Evolutionary conservation across 345 rosid genomes (phyloP), one percentile per base, ranked within the genome.

Genomic region (Boechera divaricarpa): DNA sequence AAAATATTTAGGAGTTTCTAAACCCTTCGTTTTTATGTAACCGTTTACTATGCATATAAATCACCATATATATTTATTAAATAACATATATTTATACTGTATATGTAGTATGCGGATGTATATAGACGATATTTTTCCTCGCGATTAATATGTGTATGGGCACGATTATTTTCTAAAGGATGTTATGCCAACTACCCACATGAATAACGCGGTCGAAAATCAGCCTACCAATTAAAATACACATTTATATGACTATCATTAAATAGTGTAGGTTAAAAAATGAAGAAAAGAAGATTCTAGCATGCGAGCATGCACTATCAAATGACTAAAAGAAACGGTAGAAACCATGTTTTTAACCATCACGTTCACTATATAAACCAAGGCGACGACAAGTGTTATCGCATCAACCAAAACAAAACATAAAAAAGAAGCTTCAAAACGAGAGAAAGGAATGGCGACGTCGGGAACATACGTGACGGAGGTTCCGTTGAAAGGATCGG

Each of bases 391-490:
- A 8, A 54, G 59, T 6, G 11, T 16, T 67, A 7, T 48, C 36
- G n/a, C 73, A 75, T 58, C 60, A 67, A 58, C 61, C 52, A 63
- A 63, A 62, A 7, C 26, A 63, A 13, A 31, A 28, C n/a, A 57
- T 16, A 48, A 29, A 33, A 26, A 32, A 58, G 13, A 44, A 67
- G 61, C 61, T 67, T 74, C 45, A 9, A 6, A 45, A 47, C 10
- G 11, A 71, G 26, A 74, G 33, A 6, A 3, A 66, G 38, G 68
- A 11, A 77, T 77, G 80, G 80, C 80, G 7, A 77, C 75, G 7
- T 77, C 75, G 39, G 80, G 80, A 77, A 77, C 80, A 62, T 77
- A 77, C 44, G 70, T 77, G 58, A 70, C 75, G 3, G 80, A 77
- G 59, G 75, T 77, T 55, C 76, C 76, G 2, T 6, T 77, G n/a